phyloP scores from a whole-genome alignment of 345 rosid genomes.

The Eucalyptus paniculata region DNA sequence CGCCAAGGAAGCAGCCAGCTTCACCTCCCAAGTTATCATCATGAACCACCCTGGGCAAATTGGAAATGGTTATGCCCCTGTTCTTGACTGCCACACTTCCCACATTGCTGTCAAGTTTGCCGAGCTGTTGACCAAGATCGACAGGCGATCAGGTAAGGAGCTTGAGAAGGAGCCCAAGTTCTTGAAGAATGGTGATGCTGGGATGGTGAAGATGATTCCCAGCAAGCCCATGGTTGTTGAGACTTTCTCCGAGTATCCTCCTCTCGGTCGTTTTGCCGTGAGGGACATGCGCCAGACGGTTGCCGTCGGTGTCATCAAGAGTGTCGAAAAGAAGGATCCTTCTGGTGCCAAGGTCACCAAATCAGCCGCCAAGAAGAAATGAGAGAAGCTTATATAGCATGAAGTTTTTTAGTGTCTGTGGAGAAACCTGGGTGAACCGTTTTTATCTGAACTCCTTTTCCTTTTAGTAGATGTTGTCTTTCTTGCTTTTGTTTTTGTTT shows the following conservation, averaged over 20 bases:
- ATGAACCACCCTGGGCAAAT: slow-evolving; percentile 35
- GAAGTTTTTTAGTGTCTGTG: not conserved
- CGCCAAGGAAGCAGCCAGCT: slow-evolving; percentile 21
- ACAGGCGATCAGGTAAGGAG: slow-evolving; percentile 25
- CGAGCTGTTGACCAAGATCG: slow-evolving; percentile 19
- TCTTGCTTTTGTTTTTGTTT: not conserved
- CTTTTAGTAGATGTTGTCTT: not conserved
- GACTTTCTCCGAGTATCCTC: slow-evolving; percentile 17
- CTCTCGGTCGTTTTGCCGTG: slow-evolving; percentile 24
- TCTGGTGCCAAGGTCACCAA: slow-evolving; percentile 18
- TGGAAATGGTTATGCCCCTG: slow-evolving; percentile 15
- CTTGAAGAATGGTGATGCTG: slow-evolving; percentile 26
- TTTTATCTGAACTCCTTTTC: not conserved
- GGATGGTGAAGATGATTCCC: slow-evolving; percentile 21
- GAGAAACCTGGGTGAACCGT: not conserved
- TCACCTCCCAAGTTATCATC: slow-evolving; percentile 24
- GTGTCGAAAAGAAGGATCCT: slow-evolving; percentile 21
- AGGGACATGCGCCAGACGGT: slow-evolving; percentile 22
- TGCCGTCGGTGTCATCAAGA: slow-evolving; percentile 22
- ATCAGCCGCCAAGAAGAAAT: slow-evolving; percentile 7
- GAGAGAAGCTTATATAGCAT: not conserved
- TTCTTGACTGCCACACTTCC: slow-evolving; percentile 15
- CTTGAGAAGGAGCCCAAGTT: slow-evolving; percentile 33
- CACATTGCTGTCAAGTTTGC: slow-evolving; percentile 21
- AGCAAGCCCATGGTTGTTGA: slow-evolving; percentile 19